A percentile compares a stretch with the other conserved stretches of the same genome.
Evolutionary conservation across 371 early-diverging fungal species (phyloP).

Genomic region (Saksenaea vasiformis): DNA sequence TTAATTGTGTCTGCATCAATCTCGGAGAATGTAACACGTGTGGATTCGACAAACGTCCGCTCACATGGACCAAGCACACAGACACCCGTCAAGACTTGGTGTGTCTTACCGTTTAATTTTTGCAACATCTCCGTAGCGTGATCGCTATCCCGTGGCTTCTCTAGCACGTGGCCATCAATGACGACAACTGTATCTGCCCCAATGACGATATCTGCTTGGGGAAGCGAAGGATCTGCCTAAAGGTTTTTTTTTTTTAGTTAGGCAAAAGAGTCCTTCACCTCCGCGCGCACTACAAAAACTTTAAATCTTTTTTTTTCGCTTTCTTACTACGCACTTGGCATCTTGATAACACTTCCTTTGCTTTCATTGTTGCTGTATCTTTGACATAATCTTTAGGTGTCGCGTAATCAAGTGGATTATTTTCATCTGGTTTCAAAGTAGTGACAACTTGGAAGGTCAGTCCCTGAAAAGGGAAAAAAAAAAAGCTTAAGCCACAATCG

Average conservation of each 20-base stretch:
- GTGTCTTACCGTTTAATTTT: conserved; percentile 56
- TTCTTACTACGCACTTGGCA: conserved; percentile 27
- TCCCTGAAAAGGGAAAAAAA: conserved; percentile 38
- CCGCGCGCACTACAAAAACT: neutral
- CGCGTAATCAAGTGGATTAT: conserved; percentile 28
- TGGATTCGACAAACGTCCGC: conserved; percentile 49
- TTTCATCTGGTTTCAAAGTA: conserved; percentile 38
- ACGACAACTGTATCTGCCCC: conserved; percentile 85
- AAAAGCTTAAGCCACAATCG: conserved; percentile 4
- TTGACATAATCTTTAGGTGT: conserved; percentile 33
- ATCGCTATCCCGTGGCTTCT: conserved; percentile 57
- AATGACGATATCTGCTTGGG: conserved; percentile 66
- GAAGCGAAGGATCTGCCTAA: conserved; percentile 30
- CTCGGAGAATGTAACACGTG: conserved; percentile 41
- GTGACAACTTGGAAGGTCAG: conserved; percentile 62
- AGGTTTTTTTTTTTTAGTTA: neutral
- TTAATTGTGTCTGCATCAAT: conserved; percentile 20
- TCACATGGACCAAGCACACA: conserved; percentile 41
- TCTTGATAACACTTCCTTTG: conserved; percentile 36
- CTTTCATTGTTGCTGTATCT: conserved; percentile 45
- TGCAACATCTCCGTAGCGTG: conserved; percentile 63
- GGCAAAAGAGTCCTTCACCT: neutral
- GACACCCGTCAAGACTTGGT: conserved; percentile 70
- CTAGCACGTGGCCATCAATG: conserved; percentile 52
- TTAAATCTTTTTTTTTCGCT: neutral